A percentile compares a stretch with the other conserved stretches of the same genome.
phyloP scores from a whole-genome alignment of 2,329 filamentous ascomycete genomes.

The Talaromyces funiculosus region DNA sequence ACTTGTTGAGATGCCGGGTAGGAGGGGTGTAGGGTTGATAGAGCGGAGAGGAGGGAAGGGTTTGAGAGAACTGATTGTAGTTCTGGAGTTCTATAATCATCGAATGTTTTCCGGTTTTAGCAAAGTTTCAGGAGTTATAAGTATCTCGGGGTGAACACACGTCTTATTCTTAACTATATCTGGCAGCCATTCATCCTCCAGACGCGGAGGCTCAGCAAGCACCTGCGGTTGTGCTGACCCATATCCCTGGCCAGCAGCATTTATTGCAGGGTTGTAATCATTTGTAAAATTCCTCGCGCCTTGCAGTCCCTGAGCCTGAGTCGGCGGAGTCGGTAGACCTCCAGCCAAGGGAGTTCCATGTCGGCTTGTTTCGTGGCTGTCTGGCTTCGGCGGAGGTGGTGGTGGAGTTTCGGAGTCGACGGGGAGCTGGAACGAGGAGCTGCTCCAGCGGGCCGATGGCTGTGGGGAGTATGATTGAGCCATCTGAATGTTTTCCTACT shows the following conservation, averaged over 20 bases:
- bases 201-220: constrained; percentile 26
- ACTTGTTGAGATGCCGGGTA: constrained; percentile 59
- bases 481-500: too few species aligned
- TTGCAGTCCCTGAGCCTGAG: constrained; percentile 24
- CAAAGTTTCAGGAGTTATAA: neutral
- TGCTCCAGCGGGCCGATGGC: constrained; percentile 20
- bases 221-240: neutral
- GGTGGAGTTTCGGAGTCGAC: constrained; percentile 56
- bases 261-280: neutral
- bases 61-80: constrained; percentile 74
- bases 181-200: constrained; percentile 70
- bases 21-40: constrained; percentile 71
- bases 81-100: constrained; percentile 25
- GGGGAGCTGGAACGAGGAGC: constrained; percentile 13
- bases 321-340: constrained; percentile 30
- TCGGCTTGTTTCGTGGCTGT: constrained; percentile 62
- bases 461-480: constrained; percentile 21
- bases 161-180: constrained; percentile 72
- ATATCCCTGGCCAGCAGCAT: neutral
- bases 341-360: constrained; percentile 56
- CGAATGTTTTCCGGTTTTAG: neutral
- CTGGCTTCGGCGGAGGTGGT: constrained; percentile 66
- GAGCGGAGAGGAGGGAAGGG: constrained; percentile 63
- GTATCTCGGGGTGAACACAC: constrained; percentile 47
- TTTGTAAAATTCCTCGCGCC: neutral